phyloP scores from a whole-genome alignment of 208 protist genomes.

The Leishmania mexicana region DNA sequence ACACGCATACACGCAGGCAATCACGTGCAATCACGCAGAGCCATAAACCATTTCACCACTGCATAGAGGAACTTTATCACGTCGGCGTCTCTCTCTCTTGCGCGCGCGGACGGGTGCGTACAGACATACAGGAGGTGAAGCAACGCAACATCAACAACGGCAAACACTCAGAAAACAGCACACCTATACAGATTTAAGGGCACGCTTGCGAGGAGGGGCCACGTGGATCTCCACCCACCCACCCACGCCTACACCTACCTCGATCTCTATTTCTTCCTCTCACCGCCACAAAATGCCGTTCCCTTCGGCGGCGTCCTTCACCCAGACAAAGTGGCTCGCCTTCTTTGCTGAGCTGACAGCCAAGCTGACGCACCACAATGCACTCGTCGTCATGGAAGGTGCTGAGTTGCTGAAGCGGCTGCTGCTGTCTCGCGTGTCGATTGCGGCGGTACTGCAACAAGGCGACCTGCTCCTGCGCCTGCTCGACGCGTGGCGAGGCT shows the following conservation, averaged over 20 bases:
- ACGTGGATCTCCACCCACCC: background rate
- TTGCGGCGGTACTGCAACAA: constrained; percentile 80
- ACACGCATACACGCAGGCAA: background rate
- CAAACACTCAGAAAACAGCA: background rate
- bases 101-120: background rate
- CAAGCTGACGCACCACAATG: constrained; percentile 85
- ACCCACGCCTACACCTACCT: background rate
- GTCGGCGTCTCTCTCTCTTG: background rate
- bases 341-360: constrained; percentile 89
- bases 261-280: background rate
- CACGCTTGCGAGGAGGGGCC: background rate
- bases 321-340: constrained; percentile 78
- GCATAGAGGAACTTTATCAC: background rate
- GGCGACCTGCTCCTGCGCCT: constrained; percentile 62
- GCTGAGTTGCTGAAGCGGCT: constrained; percentile 75
- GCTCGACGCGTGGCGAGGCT: constrained; percentile 58
- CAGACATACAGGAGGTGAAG: background rate
- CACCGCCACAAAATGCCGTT: constrained; percentile 48
- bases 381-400: constrained; percentile 76
- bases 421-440: constrained; percentile 68
- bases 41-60: constrained; percentile 1
- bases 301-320: constrained; percentile 51
- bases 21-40: background rate
- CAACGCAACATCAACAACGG: background rate
- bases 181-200: background rate